Percentiles rank a stretch among this genome's conserved stretches.
phyloP scores from a whole-genome alignment of 2,329 filamentous ascomycete genomes.

The Cryphonectria radicalis region DNA sequence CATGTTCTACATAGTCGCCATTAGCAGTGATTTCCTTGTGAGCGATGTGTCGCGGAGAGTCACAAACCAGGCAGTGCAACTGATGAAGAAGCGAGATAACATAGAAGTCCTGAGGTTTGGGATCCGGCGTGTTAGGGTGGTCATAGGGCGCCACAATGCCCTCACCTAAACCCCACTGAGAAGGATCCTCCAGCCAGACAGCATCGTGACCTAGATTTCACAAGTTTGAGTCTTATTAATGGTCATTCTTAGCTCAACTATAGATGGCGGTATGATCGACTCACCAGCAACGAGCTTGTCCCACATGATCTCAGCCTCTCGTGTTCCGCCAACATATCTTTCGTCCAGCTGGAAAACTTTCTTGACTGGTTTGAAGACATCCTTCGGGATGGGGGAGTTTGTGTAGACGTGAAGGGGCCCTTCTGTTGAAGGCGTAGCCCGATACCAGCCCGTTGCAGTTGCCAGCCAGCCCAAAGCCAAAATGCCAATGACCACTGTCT shows the following conservation, averaged over 20 bases:
- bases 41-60: not conserved
- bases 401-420: not conserved
- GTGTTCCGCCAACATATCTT: slow-evolving; percentile 1
- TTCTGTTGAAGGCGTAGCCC: not conserved
- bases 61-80: not conserved
- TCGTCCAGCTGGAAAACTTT: not conserved
- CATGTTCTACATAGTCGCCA: not conserved
- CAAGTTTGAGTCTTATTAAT: not conserved
- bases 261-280: not conserved
- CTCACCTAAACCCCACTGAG: not conserved
- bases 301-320: not conserved
- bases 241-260: not conserved
- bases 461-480: not conserved
- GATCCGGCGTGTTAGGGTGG: not conserved
- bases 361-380: not conserved
- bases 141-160: not conserved
- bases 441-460: not conserved
- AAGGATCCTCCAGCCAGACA: not conserved
- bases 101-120: not conserved
- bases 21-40: not conserved
- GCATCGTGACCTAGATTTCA: not conserved
- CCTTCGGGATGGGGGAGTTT: not conserved
- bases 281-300: not conserved
- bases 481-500: not conserved
- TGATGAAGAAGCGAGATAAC: not conserved